Evolutionary conservation across 2,329 filamentous ascomycete species (phyloP).

Genomic region (Cladophialophora chaetospira): DNA sequence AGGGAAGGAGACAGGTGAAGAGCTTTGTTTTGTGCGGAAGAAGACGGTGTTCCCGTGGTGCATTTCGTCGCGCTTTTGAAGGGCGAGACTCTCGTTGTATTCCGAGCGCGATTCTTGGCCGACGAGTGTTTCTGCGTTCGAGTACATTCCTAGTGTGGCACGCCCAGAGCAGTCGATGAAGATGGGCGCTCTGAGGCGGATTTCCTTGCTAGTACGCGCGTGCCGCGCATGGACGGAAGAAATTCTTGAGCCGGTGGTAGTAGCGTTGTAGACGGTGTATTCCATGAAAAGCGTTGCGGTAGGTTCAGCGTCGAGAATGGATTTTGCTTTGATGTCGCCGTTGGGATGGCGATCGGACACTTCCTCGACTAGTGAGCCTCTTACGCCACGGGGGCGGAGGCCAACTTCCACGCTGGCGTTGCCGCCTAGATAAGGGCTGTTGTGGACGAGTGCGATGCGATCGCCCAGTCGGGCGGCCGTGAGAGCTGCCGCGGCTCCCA

Average conservation of each 20-base stretch:
- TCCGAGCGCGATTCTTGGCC: conserved; percentile 49
- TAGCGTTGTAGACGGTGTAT: conserved; percentile 6
- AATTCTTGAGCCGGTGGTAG: not conserved
- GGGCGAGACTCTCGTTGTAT: conserved; percentile 63
- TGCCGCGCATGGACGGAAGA: conserved; percentile 9
- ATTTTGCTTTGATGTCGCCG: conserved; percentile 8
- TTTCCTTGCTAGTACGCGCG: conserved; percentile 7
- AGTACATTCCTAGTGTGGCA: conserved; percentile 2
- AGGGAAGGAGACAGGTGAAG: conserved; percentile 4
- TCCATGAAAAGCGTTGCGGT: conserved; percentile 12
- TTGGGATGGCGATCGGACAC: conserved; percentile 8
- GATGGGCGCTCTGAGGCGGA: conserved; percentile 3
- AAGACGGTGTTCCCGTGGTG: conserved; percentile 18
- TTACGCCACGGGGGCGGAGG: conserved; percentile 12
- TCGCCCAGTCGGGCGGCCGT: conserved; percentile 13
- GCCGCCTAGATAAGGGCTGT: conserved; percentile 11
- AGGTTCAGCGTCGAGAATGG: conserved; percentile 7
- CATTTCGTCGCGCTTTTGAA: conserved; percentile 46
- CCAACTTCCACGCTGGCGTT: conserved; percentile 18
- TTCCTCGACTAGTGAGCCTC: conserved; percentile 12
- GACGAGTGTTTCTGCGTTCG: conserved; percentile 12
- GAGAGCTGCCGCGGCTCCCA: conserved; percentile 5
- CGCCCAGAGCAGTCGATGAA: conserved; percentile 18
- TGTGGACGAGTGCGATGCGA: conserved; percentile 11
- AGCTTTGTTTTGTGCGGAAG: conserved; percentile 9